Conservation (phyloP, 2,329 filamentous ascomycete species). For the Cladosporium sp. region DNA sequence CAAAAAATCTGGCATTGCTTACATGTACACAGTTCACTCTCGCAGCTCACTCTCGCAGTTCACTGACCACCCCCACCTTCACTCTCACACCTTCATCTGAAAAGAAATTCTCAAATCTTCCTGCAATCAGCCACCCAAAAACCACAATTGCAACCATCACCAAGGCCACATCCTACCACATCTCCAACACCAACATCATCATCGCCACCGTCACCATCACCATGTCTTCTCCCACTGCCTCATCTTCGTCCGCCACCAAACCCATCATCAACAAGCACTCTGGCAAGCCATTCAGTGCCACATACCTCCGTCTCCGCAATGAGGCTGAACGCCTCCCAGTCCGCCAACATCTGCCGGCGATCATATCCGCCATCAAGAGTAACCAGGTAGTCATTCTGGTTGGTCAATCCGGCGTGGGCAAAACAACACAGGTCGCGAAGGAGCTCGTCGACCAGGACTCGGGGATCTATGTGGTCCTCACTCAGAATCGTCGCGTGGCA, state of each 20-base stretch:
- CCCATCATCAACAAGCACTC: background rate
- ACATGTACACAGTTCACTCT: too few species aligned
- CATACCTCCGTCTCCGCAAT: background rate
- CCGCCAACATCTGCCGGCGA: background rate
- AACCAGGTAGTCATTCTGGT: conserved; percentile 65
- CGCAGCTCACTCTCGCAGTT: too few species aligned
- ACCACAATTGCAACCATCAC: too few species aligned
- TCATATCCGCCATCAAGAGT: background rate
- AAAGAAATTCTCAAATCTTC: too few species aligned
- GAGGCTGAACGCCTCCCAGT: background rate
- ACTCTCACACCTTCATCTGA: too few species aligned
- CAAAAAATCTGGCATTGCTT: too few species aligned
- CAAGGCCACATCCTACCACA: too few species aligned
- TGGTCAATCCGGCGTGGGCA: conserved; percentile 94
- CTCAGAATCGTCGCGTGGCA: background rate
- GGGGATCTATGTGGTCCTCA: background rate
- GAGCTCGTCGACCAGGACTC: background rate
- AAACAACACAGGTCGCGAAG: conserved; percentile 95
- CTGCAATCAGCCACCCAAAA: too few species aligned
- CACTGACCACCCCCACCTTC: too few species aligned
- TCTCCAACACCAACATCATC: too few species aligned
- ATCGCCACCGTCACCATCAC: too few species aligned
- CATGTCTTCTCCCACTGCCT: background rate
- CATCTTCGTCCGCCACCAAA: background rate
- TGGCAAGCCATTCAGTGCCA: conserved; percentile 2